A percentile compares a stretch with the other conserved stretches of the same genome.
phyloP scores from a whole-genome alignment of 2,329 filamentous ascomycete species.

The Graphilbum fragrans region DNA sequence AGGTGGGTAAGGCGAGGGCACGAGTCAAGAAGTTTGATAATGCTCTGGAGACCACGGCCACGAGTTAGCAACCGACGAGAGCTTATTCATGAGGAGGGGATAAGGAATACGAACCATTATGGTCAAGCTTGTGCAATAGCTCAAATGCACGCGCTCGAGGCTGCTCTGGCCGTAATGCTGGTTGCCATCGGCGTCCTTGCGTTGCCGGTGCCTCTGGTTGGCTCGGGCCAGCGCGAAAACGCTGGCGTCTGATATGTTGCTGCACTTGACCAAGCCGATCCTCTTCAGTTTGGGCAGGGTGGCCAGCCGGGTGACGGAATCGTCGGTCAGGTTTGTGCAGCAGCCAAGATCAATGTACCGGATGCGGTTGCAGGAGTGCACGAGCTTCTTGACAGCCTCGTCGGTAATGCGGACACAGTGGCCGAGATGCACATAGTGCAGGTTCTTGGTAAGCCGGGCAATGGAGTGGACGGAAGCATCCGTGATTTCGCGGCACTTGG shows the following conservation, averaged over 20 bases:
- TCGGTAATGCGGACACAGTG: conserved; percentile 91
- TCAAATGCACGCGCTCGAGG: conserved; percentile 87
- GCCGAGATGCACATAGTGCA: conserved; percentile 92
- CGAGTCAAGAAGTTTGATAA: conserved; percentile 76
- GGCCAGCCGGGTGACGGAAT: conserved; percentile 73
- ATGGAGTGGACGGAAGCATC: conserved; percentile 82
- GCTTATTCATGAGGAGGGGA: too few species aligned
- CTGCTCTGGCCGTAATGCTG: conserved; percentile 49
- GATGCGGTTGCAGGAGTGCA: conserved; percentile 81
- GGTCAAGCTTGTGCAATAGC: conserved; percentile 81
- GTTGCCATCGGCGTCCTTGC: conserved; percentile 35
- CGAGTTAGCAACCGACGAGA: too few species aligned
- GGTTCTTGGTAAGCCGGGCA: conserved; percentile 79
- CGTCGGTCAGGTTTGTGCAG: conserved; percentile 78
- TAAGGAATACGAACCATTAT: conserved; percentile 25
- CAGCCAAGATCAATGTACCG: conserved; percentile 97
- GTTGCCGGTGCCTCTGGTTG: conserved; percentile 38
- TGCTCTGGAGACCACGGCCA: conserved; percentile 40
- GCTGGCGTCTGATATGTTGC: conserved; percentile 77
- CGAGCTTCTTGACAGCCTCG: conserved; percentile 70
- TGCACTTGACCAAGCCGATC: conserved; percentile 91
- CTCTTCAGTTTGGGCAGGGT: conserved; percentile 84
- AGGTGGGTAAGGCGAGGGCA: conserved; percentile 90
- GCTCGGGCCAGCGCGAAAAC: conserved; percentile 73
- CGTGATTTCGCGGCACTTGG: conserved; percentile 88